A percentile compares a stretch with the other conserved stretches of the same genome.
Conservation (phyloP, 2,329 filamentous ascomycete genomes). For the Sordariomycetes sp. region DNA sequence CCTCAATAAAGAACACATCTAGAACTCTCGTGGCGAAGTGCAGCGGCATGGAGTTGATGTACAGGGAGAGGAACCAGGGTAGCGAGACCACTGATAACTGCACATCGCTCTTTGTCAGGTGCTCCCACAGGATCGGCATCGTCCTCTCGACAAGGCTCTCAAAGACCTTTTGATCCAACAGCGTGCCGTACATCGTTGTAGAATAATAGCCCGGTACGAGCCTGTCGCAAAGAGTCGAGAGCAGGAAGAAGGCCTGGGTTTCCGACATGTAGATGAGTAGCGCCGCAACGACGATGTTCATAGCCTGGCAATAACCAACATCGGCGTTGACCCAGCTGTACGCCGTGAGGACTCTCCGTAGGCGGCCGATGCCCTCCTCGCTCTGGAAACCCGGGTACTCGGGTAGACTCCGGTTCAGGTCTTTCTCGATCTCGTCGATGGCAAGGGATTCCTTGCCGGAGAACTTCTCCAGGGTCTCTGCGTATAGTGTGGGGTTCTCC, state of each 20-base stretch:
- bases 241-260: conserved; percentile 84
- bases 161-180: conserved; percentile 94
- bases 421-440: conserved; percentile 98
- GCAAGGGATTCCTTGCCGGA: conserved; percentile 82
- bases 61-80: conserved; percentile 95
- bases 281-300: conserved; percentile 99
- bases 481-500: conserved; percentile 73
- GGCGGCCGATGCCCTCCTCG: conserved; percentile 82
- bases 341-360: conserved; percentile 84
- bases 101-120: conserved; percentile 92
- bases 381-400: conserved; percentile 97
- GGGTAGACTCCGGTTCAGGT: conserved; percentile 88
- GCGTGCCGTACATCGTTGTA: conserved; percentile 96
- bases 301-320: conserved; percentile 96
- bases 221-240: conserved; percentile 85
- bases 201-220: conserved; percentile 95
- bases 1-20: conserved; percentile 97
- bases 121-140: conserved; percentile 97
- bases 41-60: conserved; percentile 98
- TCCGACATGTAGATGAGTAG: conserved; percentile 98
- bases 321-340: conserved; percentile 97
- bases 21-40: conserved; percentile 95
- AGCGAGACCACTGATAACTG: conserved; percentile 95
- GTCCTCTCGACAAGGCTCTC: conserved; percentile 97
- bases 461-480: conserved; percentile 74